Base-by-base conservation (phyloP, 768 basidiomycete genomes). In the Dictyophora rubrovolvata region DNA sequence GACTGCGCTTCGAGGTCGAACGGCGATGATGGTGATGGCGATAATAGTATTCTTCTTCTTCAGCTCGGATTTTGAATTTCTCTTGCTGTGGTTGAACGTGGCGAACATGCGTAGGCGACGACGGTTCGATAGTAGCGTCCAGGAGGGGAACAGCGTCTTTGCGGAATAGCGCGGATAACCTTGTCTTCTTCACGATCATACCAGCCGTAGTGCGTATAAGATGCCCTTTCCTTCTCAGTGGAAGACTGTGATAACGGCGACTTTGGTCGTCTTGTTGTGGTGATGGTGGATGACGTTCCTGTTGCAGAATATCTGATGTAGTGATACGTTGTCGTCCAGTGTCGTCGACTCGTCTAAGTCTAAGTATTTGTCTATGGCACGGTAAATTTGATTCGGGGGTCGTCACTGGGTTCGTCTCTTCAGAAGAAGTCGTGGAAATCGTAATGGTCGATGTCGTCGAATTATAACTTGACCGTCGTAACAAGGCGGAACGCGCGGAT, bases 61-160 rank as follows among this genome's bases (percentile, higher is more conserved):
- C 34, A 35, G 55, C 23, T 10, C 35, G 18, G 16, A 18, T 56
- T 35, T 56, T 46, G 46, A 17, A 11, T 51, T 51, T 51, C 50
- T 51, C 22, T 16, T 2, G 50, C 16, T 18, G 50, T 22, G 50
- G 50, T 22, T 18, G 50, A 14, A 51, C 20, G 16, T 22, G 12
- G 9, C n/a, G n/a, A 34, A 16, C 16, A 12, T 14, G 11, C 50
- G 50, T 11, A 18, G 4, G 50, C 20, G 33, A 36, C 36, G 11
- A 33, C 33, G 49, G 28, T 33, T 16, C 49, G 34, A 36, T 37
- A 34, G 17, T 7, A 18, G 21, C 36, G 33, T 59, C 57, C 16
- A 59, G 20, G 3, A 59, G 5, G 33, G 57, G 57, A 23, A 59
- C 57, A 22, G 57, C 57, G 36, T 59, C 57, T 37, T 59, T 59